phyloP scores from a whole-genome alignment of 306 rosid species.

The Potentilla sterilis region DNA sequence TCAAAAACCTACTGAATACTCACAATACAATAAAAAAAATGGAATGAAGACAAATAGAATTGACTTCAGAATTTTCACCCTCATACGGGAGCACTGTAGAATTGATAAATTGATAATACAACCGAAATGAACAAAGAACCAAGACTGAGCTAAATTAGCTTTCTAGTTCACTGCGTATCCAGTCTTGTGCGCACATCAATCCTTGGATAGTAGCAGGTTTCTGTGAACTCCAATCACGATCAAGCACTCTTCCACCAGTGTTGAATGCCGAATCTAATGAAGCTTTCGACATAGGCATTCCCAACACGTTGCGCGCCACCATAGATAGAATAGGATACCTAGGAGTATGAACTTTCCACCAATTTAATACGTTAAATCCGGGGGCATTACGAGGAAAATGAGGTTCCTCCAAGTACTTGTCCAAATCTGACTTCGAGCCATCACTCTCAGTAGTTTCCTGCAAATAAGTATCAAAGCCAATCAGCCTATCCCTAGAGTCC shows the following conservation, averaged over 20 bases:
- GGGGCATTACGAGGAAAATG: conserved; percentile 74
- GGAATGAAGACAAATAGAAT: conserved; percentile 32
- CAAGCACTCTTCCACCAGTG: conserved; percentile 53
- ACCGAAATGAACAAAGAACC: not conserved
- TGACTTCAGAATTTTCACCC: conserved; percentile 53
- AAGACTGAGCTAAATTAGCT: conserved; percentile 32
- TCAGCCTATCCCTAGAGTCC: conserved; percentile 79
- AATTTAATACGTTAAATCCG: conserved; percentile 74
- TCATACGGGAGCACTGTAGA: not conserved
- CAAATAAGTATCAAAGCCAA: conserved; percentile 90
- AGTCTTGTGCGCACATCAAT: conserved; percentile 90
- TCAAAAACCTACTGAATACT: not conserved
- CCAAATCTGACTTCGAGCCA: conserved; percentile 77
- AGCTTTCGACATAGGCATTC: conserved; percentile 79
- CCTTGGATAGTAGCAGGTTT: conserved; percentile 75
- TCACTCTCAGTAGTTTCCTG: conserved; percentile 81
- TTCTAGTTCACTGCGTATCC: conserved; percentile 93
- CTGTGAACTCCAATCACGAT: conserved; percentile 74
- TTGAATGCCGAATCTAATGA: conserved; percentile 57
- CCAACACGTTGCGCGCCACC: conserved; percentile 93
- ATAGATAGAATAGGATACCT: conserved; percentile 91
- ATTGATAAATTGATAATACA: not conserved
- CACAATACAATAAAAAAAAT: not conserved
- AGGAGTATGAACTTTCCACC: conserved; percentile 99
- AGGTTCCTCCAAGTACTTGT: conserved; percentile 94